Evolutionary conservation across 495 filamentous ascomycete genomes (phyloP), one percentile per base, ranked within the genome.

Genomic region (Trypethelium eluteriae): DNA sequence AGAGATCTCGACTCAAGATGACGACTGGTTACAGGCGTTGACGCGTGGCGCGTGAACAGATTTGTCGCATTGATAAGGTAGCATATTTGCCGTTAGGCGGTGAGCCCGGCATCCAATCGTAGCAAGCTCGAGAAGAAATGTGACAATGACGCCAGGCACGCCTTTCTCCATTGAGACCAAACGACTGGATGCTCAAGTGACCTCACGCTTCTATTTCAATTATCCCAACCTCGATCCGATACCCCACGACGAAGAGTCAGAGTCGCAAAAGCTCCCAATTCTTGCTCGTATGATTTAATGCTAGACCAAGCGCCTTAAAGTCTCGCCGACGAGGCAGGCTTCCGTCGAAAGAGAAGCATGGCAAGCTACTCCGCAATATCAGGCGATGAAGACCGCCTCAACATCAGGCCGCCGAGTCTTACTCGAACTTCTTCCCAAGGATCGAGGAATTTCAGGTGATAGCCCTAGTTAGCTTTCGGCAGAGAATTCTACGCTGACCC

Each of bases 361-460:
- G 66, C 74, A 14, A 74, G 67, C 41, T 80, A 82, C 68, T 71
- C 76, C 56, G 74, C 80, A 50, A 75, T 78, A 63, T 71, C 76
- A 50, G 59, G 69, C 14, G 76, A 74, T 53, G 73, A 74, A 32
- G 64, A 67, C 35, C 74, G 76, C 32, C 66, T 67, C 16, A 74
- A 76, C 56, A 66, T 64, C 38, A 76, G 79, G 62, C 72, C 79
- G 61, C 65, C 66, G 35, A 81, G 78, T 66, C 70, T 74, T 3
- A 59, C 53, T 35, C n/a, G 53, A 34, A 71, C 72, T 14, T 79
- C 79, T 34, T 71, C 74, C n/a, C 66, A 70, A 64, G 73, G 73
- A 1, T 53, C 63, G 39, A 46, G 69, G 71, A 68, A 72, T 77
- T 77, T 78, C 7, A 25, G 53, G 66, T 38, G 12, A 41, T 63